Base-by-base conservation (phyloP, 805 yeast species). In the Limtongia smithiae region DNA sequence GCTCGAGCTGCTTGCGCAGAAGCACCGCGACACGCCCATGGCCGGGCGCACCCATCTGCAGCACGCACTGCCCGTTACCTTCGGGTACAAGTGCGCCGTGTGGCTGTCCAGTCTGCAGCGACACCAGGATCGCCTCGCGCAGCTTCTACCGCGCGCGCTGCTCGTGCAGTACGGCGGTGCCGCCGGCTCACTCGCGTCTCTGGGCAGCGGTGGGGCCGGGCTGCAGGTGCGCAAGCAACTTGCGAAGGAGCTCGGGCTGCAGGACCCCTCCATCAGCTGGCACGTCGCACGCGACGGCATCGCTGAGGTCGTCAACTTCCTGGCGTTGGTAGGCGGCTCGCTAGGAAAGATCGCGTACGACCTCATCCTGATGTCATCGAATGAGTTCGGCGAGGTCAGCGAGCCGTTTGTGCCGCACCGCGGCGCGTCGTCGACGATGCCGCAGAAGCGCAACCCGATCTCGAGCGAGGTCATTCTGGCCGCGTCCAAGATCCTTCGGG, bases 361-460 rank as follows among this genome's bases (percentile, higher is more conserved):
- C 24, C 17, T 37, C 6, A 37, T 21, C 7, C 20, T 37, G 40
- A 21, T 1, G 30, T n/a, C n/a, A n/a, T n/a, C n/a, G n/a, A n/a
- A n/a, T n/a, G n/a, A n/a, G n/a, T n/a, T n/a, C 31, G 31, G 32
- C 12, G 42, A 38, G 17, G 42, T 38, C 3, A n/a, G 4, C 9
- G 42, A 38, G 18, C 42, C 42, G 14, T 38, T 20, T 25, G 18
- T 22, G 12, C 33, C 35, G 21, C 27, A 38, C 18, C 30, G 42
- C 17, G 42, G 42, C 12, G 27, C 42, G 12, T 38, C 42, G 9
- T 38, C 42, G 21, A 38, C 42, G 15, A 38, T 38, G 42, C 42
- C 42, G 15, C 42, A 38, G 18, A 38, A 38, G 30, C 27, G 42
- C 4, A 38, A 38, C 20, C 42, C 42, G 2, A 38, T 38, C 30